These are phyloP conservation scores for Penicillium sp. DNA, from an alignment of 2,329 filamentous ascomycete genomes.

Conservation along the genomic window DNA sequence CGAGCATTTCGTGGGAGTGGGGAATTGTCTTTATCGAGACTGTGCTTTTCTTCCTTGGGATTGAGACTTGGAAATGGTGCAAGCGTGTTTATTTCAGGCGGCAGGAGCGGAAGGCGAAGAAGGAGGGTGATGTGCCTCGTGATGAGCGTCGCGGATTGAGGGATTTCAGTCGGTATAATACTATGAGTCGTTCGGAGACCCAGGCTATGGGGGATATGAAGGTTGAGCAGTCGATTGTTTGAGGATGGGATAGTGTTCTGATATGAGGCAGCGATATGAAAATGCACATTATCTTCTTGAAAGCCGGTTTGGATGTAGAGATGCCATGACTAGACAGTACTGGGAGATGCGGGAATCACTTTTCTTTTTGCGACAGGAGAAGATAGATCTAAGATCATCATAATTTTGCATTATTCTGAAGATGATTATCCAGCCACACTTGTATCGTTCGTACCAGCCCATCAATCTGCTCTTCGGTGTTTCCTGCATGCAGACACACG, in stretches of 20 bases:
- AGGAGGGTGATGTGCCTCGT: constrained; percentile 1
- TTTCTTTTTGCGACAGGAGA: too few relatives aligned
- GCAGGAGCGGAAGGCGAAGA: constrained; percentile 13
- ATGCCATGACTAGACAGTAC: too few relatives aligned
- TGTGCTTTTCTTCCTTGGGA: constrained; percentile 58
- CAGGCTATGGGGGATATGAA: constrained; percentile 25
- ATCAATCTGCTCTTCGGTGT: constrained; percentile 56
- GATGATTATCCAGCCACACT: constrained; percentile 41
- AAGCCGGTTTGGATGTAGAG: too few relatives aligned
- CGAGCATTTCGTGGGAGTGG: constrained; percentile 65
- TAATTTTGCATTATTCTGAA: not conserved
- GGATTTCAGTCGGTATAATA: constrained; percentile 33
- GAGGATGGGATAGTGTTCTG: not conserved
- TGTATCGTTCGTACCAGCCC: constrained; percentile 49
- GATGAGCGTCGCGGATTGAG: constrained; percentile 14
- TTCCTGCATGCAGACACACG: constrained; percentile 64
- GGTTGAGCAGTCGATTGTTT: constrained; percentile 29
- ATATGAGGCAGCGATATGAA: not conserved
- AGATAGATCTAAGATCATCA: not conserved
- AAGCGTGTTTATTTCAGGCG: constrained; percentile 56
- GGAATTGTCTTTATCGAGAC: constrained; percentile 60
- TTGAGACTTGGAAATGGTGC: constrained; percentile 63
- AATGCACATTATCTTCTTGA: not conserved
- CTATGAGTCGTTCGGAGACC: constrained; percentile 32
- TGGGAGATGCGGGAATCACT: too few relatives aligned